Evolutionary conservation across 768 basidiomycete species (phyloP).

Genomic region (Phlegmacium glaucopus): DNA sequence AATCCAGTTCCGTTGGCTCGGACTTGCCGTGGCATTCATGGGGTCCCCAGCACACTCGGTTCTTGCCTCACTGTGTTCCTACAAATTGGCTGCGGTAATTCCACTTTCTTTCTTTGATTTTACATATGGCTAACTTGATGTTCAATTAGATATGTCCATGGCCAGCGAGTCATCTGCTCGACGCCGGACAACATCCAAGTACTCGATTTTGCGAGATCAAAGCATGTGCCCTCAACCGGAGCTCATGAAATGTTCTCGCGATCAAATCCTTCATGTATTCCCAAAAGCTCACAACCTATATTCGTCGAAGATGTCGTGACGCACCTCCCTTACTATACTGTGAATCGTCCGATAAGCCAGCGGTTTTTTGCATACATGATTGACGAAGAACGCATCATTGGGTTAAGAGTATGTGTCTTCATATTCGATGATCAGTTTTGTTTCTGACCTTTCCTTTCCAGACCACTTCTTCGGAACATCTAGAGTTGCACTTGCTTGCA

Average conservation of each 20-base stretch:
- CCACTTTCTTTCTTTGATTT: not conserved
- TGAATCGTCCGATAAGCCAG: not conserved
- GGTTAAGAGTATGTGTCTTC: not conserved
- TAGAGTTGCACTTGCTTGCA: no score
- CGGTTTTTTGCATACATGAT: not conserved
- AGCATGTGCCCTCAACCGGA: not conserved
- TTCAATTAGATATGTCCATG: constrained; percentile 14
- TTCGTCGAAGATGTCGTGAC: not conserved
- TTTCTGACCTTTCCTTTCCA: no score
- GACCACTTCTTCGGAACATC: no score
- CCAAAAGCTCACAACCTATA: not conserved
- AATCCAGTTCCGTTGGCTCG: no score
- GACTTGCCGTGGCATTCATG: constrained; percentile 10
- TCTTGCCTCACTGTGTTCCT: constrained; percentile 1
- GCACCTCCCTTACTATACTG: not conserved
- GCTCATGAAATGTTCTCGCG: not conserved
- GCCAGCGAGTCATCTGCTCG: constrained; percentile 11
- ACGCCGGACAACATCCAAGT: constrained; percentile 4
- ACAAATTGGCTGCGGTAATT: constrained; percentile 11
- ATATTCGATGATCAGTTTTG: not conserved
- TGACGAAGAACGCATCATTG: constrained; percentile 1
- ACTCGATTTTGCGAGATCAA: constrained; percentile 8
- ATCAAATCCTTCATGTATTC: not conserved
- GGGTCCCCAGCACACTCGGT: constrained; percentile 13
- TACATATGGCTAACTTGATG: not conserved